Percentiles rank a stretch among this genome's conserved stretches.
These are phyloP conservation scores for Cadophora sp. DNA, from an alignment of 2,329 filamentous ascomycete genomes.

Conservation along the genomic window DNA sequence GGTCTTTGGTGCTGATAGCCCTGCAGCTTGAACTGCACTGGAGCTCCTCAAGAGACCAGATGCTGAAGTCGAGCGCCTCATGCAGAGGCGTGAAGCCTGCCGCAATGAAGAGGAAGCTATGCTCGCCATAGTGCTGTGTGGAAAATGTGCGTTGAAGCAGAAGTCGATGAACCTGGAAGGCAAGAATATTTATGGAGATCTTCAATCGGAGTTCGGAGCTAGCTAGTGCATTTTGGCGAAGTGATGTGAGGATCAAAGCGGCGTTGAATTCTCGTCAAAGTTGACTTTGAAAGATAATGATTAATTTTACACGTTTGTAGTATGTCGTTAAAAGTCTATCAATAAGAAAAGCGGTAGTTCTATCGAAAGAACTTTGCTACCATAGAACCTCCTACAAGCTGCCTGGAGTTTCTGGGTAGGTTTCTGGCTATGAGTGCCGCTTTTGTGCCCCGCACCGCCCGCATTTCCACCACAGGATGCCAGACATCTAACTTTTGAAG, in stretches of 20 bases:
- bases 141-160: constrained; percentile 24
- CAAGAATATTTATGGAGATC: constrained; percentile 25
- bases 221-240: background rate
- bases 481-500: too few relatives aligned
- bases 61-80: constrained; percentile 39
- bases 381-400: too few relatives aligned
- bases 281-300: too few relatives aligned
- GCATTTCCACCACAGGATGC: too few relatives aligned
- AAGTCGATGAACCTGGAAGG: constrained; percentile 9
- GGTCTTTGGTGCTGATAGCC: constrained; percentile 35
- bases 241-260: too few relatives aligned
- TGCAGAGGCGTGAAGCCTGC: constrained; percentile 44
- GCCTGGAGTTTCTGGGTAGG: too few relatives aligned
- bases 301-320: too few relatives aligned
- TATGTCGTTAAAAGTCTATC: too few relatives aligned
- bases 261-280: too few relatives aligned
- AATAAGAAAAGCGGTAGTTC: too few relatives aligned
- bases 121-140: constrained; percentile 37
- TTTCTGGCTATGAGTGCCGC: too few relatives aligned
- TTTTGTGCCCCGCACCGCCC: too few relatives aligned
- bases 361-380: background rate
- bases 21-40: constrained; percentile 33
- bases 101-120: constrained; percentile 44
- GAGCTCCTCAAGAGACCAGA: constrained; percentile 39
- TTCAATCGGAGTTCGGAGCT: background rate